Evolutionary conservation across 31 red algal genomes (phyloP).

Genomic region (Bonnemaisonia californica): DNA sequence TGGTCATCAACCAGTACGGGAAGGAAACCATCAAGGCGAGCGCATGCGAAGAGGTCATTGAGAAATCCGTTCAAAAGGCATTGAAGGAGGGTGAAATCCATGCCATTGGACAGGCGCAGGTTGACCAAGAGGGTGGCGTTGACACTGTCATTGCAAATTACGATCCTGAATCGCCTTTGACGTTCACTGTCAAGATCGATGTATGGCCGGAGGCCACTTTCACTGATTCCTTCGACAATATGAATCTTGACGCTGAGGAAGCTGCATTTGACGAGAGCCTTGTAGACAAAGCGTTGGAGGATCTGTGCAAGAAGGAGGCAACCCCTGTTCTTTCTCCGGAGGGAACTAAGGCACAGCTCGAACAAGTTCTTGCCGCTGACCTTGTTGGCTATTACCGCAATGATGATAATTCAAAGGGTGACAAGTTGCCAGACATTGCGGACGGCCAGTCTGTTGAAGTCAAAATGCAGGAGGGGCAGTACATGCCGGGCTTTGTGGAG

Average conservation of each 20-base stretch:
- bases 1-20: conserved; percentile 90
- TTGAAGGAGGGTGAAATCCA: conserved; percentile 63
- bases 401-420: conserved; percentile 79
- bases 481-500: conserved; percentile 93
- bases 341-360: conserved; percentile 63
- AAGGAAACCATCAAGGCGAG: conserved; percentile 71
- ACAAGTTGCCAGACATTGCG: conserved; percentile 79
- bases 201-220: conserved; percentile 88
- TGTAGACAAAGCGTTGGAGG: conserved; percentile 83
- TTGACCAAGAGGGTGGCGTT: conserved; percentile 61
- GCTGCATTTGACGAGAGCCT: conserved; percentile 79
- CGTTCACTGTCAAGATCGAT: conserved; percentile 88
- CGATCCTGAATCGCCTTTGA: conserved; percentile 54
- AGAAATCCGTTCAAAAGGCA: conserved; percentile 76
- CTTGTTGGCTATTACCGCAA: conserved; percentile 80
- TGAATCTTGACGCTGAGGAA: conserved; percentile 70
- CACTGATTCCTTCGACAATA: conserved; percentile 61
- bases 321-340: conserved; percentile 70
- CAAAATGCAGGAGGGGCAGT: conserved; percentile 83
- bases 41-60: conserved; percentile 85
- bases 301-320: conserved; percentile 71
- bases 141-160: conserved; percentile 73
- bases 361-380: conserved; percentile 65
- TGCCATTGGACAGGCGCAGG: conserved; percentile 67
- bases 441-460: conserved; percentile 80